Conservation (phyloP, 2,329 filamentous ascomycete genomes). For the Trichoderma sp. region DNA sequence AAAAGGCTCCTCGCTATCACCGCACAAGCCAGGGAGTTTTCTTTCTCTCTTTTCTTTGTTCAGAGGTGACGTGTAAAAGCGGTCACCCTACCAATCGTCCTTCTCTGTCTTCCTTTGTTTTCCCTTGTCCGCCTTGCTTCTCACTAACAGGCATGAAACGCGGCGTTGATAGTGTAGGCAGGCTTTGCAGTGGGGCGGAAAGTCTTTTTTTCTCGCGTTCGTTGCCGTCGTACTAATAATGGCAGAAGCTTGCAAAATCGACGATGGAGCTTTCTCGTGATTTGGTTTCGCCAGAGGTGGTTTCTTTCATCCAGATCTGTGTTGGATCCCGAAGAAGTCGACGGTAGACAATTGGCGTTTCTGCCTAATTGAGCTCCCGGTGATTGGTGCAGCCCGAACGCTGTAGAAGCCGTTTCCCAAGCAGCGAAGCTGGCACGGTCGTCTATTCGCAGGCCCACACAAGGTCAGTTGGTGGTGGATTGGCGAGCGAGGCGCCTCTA, state of each 20-base stretch:
- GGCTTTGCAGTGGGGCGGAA: conserved; percentile 26
- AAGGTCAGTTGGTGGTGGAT: conserved; percentile 25
- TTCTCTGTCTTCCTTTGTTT: conserved; percentile 22
- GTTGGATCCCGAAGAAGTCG: not conserved
- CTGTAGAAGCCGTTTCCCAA: conserved; percentile 14
- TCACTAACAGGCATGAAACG: conserved; percentile 18
- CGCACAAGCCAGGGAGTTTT: conserved; percentile 21
- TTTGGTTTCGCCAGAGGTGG: conserved; percentile 15
- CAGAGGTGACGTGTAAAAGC: conserved; percentile 9
- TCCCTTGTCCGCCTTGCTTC: conserved; percentile 13
- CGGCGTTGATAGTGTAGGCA: not conserved
- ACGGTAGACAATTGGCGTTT: conserved; percentile 20
- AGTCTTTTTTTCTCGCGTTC: conserved; percentile 31
- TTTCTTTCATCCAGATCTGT: conserved; percentile 1
- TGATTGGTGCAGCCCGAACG: conserved; percentile 6
- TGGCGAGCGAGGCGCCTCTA: conserved; percentile 26
- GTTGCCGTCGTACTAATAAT: conserved; percentile 38
- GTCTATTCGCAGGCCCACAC: conserved; percentile 23
- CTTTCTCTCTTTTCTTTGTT: conserved; percentile 10
- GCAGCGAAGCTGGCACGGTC: not conserved
- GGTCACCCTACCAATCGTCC: not conserved
- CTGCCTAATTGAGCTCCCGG: conserved; percentile 24
- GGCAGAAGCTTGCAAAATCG: conserved; percentile 29
- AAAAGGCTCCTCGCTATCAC: conserved; percentile 17
- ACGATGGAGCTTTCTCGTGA: conserved; percentile 9